Evolutionary conservation across 306 rosid genomes (phyloP), one percentile per base, ranked within the genome.

Genomic region (Quercus wislizeni): DNA sequence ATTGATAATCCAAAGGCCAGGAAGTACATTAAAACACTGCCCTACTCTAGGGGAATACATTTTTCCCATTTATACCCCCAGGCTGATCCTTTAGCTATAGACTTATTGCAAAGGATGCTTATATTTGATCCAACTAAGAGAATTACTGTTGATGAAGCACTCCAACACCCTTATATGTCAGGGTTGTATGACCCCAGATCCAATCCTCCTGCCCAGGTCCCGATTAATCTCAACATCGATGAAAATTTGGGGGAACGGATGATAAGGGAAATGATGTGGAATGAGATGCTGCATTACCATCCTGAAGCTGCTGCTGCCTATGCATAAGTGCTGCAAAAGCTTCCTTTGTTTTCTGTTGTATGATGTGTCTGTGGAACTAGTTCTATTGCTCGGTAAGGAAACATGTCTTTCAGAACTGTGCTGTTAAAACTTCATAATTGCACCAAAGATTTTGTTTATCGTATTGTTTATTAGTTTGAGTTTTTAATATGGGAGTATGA

Each of bases 261-360:
- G 80, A 91, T 92, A 33, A 86, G 97, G 80, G 95, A 92, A 76
- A 90, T 92, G 95, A 92, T 94, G 91, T 91, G 91, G 98, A 80
- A 74, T 52, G 97, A 94, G 86, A 92, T 91, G 87, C 83, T 89
- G 46, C 86, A 84, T 74, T 94, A 91, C 86, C 98, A 94, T 79
- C 95, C 95, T 1, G 91, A 90, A 81, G 89, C 84, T 80, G 85
- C 83, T 84, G 55, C 74, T 75, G 56, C 68, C 46, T 67, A 69
- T 74, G 74, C 80, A 35, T 84, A 84, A 81, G 55, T 58, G 35
- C 58, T 56, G 58, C 70, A 54, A 51, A 76, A 69, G 74, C 80
- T 81, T 78, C 62, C 57, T 67, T 72, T 2, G 1, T 52, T 64
- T 77, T 80, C 31, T 64, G 62, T 76, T 43, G 46, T 56, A 57